Conservation (phyloP, 345 rosid species). For the Anastatica hierochuntica region DNA sequence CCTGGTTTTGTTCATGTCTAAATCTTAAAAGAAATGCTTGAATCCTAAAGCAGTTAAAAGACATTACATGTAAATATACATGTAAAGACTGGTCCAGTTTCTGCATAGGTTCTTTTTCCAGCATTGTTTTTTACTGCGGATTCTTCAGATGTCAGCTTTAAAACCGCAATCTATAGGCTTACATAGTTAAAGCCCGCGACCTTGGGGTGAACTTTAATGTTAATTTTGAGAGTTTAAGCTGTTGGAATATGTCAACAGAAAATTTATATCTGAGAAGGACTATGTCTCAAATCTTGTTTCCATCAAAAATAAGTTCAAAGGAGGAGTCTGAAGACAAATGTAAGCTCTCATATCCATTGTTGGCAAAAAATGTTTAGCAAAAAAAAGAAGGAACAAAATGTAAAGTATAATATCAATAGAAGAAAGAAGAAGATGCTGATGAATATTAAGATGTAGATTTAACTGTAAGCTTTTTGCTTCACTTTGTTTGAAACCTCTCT, state of each 20-base stretch:
- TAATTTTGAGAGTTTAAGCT: not conserved
- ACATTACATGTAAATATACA: not conserved
- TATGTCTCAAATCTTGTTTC: not conserved
- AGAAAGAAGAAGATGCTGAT: slow-evolving; percentile 5
- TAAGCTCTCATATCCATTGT: slow-evolving; percentile 11
- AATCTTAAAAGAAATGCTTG: not conserved
- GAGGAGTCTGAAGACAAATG: not conserved
- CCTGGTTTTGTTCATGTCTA: not conserved
- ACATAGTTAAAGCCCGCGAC: not conserved
- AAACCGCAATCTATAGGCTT: not conserved
- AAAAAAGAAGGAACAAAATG: slow-evolving; percentile 8
- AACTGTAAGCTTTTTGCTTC: not conserved
- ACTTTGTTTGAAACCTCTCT: slow-evolving; percentile 14
- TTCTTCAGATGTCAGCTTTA: slow-evolving; percentile 1
- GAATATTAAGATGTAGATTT: slow-evolving; percentile 6
- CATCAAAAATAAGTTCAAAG: not conserved
- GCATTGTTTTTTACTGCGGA: not conserved
- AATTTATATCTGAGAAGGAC: not conserved
- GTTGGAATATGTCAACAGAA: not conserved
- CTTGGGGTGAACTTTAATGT: not conserved
- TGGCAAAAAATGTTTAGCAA: slow-evolving; percentile 3
- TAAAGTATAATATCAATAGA: slow-evolving; percentile 8
- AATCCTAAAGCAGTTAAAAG: no score
- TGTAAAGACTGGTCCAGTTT: not conserved
- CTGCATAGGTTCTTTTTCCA: not conserved